Base-by-base conservation (phyloP, 768 basidiomycete genomes). In the Mycena leptocephala region DNA sequence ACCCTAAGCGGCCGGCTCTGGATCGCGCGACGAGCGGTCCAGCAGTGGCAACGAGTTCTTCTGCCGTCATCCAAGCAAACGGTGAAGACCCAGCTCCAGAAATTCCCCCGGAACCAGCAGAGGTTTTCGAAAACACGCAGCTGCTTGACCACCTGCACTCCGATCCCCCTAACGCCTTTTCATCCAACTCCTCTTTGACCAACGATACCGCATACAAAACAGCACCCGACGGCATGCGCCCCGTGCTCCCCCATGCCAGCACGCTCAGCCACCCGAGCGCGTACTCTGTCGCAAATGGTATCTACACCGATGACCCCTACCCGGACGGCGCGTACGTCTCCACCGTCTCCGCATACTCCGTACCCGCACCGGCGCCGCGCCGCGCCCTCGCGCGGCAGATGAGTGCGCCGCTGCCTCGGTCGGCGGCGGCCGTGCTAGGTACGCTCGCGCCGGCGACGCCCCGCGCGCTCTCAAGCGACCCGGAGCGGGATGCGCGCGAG, bases 351-450 rank as follows among this genome's bases (percentile, higher is more conserved):
- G 24, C 66, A 22, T 68, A 77, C 13, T 70, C 76, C 0, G 76
- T 77, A 2, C 74, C 78, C 28, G 72, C 67, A 14, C 43, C 84
- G 14, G 76, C 85, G 10, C 84, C 87, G 2, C 86, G 87, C 37
- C 84, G 85, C 53, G 85, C 83, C 65, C 84, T 90, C 22, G 85
- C 87, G 66, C 87, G 90, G 8, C 90, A 91, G 76, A 84, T 86
- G 2, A 90, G 89, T 24, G 88, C 88, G 35, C 90, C 90, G 14
- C 81, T 89, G 24, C 89, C 90, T 16, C 20, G 14, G 35, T 11
- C 39, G 9, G 14, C 24, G 9, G 53, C 22, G 2, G 39, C 20
- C 3, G 32, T 22, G 46, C 32, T 48, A 20, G 64, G 64, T 30
- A 51, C 64, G 32, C 51, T 72, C 3, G 70, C 14, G 80, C 82